These are phyloP conservation scores for Symmetrospora coprosmae DNA, from an alignment of 768 basidiomycete species.

Conservation along the genomic window DNA sequence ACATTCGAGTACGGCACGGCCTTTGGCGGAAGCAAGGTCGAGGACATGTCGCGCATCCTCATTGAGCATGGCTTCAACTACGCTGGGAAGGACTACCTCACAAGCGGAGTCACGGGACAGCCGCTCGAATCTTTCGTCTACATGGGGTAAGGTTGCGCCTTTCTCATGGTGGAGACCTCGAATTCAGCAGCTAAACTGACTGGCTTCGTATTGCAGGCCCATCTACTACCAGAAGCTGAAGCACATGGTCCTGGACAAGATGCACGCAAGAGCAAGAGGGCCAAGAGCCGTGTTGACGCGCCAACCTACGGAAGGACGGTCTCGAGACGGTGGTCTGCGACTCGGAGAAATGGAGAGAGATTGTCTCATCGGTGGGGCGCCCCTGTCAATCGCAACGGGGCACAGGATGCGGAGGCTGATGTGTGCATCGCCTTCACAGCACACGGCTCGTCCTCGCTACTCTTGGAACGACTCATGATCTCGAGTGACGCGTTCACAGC, in stretches of 20 bases:
- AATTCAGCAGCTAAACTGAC: background rate
- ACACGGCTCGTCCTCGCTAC: slow-evolving; percentile 87
- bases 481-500: slow-evolving; percentile 97
- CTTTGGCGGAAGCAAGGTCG: slow-evolving; percentile 96
- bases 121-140: slow-evolving; percentile 92
- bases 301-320: slow-evolving; percentile 96
- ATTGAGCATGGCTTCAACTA: slow-evolving; percentile 93
- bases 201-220: background rate
- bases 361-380: slow-evolving; percentile 42
- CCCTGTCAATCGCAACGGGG: background rate
- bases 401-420: slow-evolving; percentile 45
- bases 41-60: slow-evolving; percentile 93
- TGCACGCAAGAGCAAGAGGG: slow-evolving; percentile 95
- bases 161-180: background rate
- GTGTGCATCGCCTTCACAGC: too few species aligned
- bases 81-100: slow-evolving; percentile 97
- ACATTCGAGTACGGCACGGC: slow-evolving; percentile 88
- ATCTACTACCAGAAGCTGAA: slow-evolving; percentile 60
- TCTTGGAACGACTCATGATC: slow-evolving; percentile 95
- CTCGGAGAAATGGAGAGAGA: slow-evolving; percentile 99
- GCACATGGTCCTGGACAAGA: slow-evolving; percentile 74
- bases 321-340: slow-evolving; percentile 89
- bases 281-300: slow-evolving; percentile 91
- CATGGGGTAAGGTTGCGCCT: slow-evolving; percentile 60
- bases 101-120: slow-evolving; percentile 94